Evolutionary conservation across 495 filamentous ascomycete genomes (phyloP), one percentile per base, ranked within the genome.

Genomic region (Podospora conica): DNA sequence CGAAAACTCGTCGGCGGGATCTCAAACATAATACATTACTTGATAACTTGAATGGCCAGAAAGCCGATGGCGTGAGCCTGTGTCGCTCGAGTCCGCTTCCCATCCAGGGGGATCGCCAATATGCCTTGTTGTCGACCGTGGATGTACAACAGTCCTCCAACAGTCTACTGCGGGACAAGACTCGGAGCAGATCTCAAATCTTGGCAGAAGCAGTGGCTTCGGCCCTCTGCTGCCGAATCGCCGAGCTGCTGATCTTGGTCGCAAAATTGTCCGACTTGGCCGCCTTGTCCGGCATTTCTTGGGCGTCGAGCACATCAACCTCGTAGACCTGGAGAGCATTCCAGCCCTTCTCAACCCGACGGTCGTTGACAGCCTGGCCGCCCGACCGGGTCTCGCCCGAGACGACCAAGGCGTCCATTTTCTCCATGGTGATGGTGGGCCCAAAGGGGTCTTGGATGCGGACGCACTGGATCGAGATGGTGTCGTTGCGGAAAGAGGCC

Each of bases 371-470:
- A 0, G 90, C 89, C 57, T 85, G 80, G 3, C 95, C 96, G 21
- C 95, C 95, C 2, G 86, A 81, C 66, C 89, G 85, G 20, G 94
- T 98, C 81, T 98, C 95, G 40, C 83, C 85, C n/a, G 93, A 97
- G 15, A 98, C 88, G 3, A 97, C 88, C 57, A 98, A 81, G 1
- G 90, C 93, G 57, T 88, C 85, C 68, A 98, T 88, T 29, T 82
- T 76, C 75, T 91, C 83, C 24, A 92, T 89, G 1, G 92, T 94
- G 72, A 96, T 89, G 1, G 95, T 98, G 25, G 95, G 95, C 20
- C 95, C 95, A 79, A 88, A 98, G 8, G 90, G 84, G 76, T 98
- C 95, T 63, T 87, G 86, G 61, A 98, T 92, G 75, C 93, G 85
- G 55, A 93, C 90, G 70, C 90, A 89, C 67, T 88, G 88, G 62